phyloP scores from a whole-genome alignment of 352 stramenopile species.

The Ochromonadaceae sp. region DNA sequence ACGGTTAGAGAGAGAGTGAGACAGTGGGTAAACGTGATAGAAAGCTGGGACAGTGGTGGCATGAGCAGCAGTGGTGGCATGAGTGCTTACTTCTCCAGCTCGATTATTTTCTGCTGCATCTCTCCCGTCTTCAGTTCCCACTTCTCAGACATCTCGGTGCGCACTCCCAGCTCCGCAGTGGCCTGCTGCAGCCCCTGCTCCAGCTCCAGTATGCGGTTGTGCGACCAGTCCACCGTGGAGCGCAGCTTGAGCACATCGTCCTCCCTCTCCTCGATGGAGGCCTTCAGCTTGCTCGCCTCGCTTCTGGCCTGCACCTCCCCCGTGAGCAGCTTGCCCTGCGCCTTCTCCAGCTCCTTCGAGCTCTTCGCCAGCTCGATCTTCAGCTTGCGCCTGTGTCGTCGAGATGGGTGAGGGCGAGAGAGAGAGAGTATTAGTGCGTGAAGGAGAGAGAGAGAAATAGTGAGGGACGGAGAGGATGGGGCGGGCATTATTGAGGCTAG shows the following conservation, averaged over 20 bases:
- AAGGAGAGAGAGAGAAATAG: too few relatives aligned
- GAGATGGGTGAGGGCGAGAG: too few relatives aligned
- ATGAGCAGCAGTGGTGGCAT: too few relatives aligned
- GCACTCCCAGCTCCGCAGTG: not conserved
- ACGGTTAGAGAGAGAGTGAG: too few relatives aligned
- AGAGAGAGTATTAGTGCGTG: too few relatives aligned
- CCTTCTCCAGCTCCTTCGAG: not conserved
- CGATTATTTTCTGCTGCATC: not conserved
- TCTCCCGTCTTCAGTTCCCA: slow-evolving; percentile 9
- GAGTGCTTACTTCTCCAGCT: too few relatives aligned
- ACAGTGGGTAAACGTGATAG: too few relatives aligned
- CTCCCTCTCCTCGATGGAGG: not conserved
- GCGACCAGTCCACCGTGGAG: not conserved
- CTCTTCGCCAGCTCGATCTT: not conserved
- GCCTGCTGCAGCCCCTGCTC: not conserved
- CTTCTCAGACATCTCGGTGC: not conserved
- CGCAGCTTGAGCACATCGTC: not conserved
- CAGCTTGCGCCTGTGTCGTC: too few relatives aligned
- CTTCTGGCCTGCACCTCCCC: not conserved
- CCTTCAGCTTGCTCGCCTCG: not conserved
- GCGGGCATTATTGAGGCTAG: too few relatives aligned
- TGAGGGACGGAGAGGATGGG: too few relatives aligned
- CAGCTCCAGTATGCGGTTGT: slow-evolving; percentile 1
- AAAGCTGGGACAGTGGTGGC: too few relatives aligned
- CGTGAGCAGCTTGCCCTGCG: not conserved